Base-by-base conservation (phyloP, 371 early-diverging fungal species). In the Syncephalastrum sp. region DNA sequence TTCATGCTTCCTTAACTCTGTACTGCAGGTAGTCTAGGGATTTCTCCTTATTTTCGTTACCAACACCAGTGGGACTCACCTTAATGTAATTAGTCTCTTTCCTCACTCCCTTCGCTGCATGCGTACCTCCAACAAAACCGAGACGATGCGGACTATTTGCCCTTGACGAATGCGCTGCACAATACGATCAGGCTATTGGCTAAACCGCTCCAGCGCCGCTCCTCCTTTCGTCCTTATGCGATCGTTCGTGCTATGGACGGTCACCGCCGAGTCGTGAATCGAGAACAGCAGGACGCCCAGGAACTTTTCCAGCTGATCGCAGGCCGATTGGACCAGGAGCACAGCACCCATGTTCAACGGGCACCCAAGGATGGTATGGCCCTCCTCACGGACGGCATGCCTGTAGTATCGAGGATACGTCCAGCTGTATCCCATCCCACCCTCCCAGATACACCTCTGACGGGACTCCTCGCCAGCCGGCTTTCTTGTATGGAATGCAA, bases 1-100 rank as follows among this genome's bases (percentile, higher is more conserved):
- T 69, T 87, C 95, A 27, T 97, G 97, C 68, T 97, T 93, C 61
- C 75, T 97, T 65, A 96, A 96, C 68, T 88, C 91, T 15, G 93
- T 95, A 12, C 68, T 96, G 21, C 97, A 97, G 85, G 90, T 88
- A 70, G 27, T 27, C 21, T 21, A 21, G 8, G 12, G 8, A 33
- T 3, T 12, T 10, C 10, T 2, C 38, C 38, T 8, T 33, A 33
- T 33, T 21, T 2, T 21, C 21, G 21, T 21, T 27, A 27, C 27
- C 27, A 27, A 27, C 27, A 21, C 21, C 21, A 21, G 21, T 21
- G 21, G 7, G 3, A 27, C 27, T 27, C 38, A 33, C 3, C 38
- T 10, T 33, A 2, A 29, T 29, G 7, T 29, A 4, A 29, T 21
- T 33, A 33, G 38, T 33, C 38, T 33, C 38, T 33, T 12, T 33